phyloP scores from a whole-genome alignment of 345 rosid species.

The Syzygium jambos region DNA sequence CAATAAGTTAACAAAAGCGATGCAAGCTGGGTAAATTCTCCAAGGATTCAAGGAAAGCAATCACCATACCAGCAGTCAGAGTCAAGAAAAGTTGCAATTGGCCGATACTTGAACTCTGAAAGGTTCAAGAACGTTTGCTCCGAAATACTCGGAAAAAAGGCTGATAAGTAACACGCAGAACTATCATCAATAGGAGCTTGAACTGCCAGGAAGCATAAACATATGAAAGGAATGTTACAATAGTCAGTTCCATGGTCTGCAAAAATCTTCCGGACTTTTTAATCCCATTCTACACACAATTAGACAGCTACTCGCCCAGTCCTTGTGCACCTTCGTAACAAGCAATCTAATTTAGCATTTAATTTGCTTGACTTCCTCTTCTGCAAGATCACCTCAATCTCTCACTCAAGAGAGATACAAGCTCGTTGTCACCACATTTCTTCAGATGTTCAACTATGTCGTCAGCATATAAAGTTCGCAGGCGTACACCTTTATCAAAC shows the following conservation, averaged over 20 bases:
- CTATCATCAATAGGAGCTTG: background rate
- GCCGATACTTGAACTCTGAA: background rate
- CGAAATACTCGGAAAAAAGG: background rate
- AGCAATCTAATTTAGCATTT: background rate
- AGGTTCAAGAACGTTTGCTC: background rate
- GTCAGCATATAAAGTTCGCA: constrained; percentile 24
- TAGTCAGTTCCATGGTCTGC: background rate
- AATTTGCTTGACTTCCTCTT: background rate
- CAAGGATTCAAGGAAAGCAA: background rate
- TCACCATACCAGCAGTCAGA: background rate
- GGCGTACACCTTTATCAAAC: constrained; percentile 35
- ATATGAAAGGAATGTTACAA: background rate
- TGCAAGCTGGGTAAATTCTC: background rate
- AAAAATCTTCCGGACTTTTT: background rate
- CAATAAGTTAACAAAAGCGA: background rate
- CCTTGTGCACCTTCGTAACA: background rate
- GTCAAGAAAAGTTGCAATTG: background rate
- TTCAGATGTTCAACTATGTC: constrained; percentile 27
- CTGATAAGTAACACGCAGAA: background rate
- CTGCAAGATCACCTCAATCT: constrained; percentile 7
- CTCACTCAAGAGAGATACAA: constrained; percentile 18
- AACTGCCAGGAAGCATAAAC: background rate
- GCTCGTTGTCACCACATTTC: constrained; percentile 36
- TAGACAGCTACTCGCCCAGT: background rate
- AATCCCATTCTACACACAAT: background rate